Evolutionary conservation across 495 filamentous ascomycete species (phyloP).

Genomic region (Neurospora tetrasperma): DNA sequence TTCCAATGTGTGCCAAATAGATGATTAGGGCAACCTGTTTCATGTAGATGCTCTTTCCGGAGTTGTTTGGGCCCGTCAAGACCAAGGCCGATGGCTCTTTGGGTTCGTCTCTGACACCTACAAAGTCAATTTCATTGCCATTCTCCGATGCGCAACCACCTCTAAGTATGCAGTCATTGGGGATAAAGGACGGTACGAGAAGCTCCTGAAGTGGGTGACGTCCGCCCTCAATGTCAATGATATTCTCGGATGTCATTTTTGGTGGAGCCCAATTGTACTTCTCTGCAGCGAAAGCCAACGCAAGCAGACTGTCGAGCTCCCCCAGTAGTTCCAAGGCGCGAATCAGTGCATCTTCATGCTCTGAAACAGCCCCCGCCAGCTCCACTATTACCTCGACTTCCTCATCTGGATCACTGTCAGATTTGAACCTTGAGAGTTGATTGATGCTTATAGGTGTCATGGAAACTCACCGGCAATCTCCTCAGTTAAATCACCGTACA

Average conservation of each 20-base stretch:
- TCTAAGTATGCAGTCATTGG: slow-evolving; percentile 63
- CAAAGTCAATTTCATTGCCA: not conserved
- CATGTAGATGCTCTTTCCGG: slow-evolving; percentile 92
- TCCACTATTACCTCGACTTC: slow-evolving; percentile 86
- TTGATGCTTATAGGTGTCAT: not conserved
- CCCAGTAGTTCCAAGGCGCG: slow-evolving; percentile 66
- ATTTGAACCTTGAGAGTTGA: not conserved
- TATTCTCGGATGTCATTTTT: slow-evolving; percentile 57
- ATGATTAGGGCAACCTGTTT: slow-evolving; percentile 93
- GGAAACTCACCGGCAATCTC: slow-evolving; percentile 60
- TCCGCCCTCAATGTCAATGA: slow-evolving; percentile 70
- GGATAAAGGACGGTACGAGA: slow-evolving; percentile 73
- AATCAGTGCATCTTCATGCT: slow-evolving; percentile 57
- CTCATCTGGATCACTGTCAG: slow-evolving; percentile 45
- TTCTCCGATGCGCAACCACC: slow-evolving; percentile 45
- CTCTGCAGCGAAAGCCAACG: slow-evolving; percentile 67
- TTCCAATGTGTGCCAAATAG: slow-evolving; percentile 87
- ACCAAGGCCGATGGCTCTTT: slow-evolving; percentile 61
- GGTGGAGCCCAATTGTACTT: slow-evolving; percentile 65
- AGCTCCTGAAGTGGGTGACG: slow-evolving; percentile 86
- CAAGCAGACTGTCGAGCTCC: slow-evolving; percentile 81
- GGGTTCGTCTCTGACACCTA: slow-evolving; percentile 3
- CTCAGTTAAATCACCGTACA: slow-evolving; percentile 76
- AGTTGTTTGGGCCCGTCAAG: slow-evolving; percentile 90
- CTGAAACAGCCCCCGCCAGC: slow-evolving; percentile 60